phyloP scores from a whole-genome alignment of 2,329 filamentous ascomycete genomes.

The Nemania sp. region DNA sequence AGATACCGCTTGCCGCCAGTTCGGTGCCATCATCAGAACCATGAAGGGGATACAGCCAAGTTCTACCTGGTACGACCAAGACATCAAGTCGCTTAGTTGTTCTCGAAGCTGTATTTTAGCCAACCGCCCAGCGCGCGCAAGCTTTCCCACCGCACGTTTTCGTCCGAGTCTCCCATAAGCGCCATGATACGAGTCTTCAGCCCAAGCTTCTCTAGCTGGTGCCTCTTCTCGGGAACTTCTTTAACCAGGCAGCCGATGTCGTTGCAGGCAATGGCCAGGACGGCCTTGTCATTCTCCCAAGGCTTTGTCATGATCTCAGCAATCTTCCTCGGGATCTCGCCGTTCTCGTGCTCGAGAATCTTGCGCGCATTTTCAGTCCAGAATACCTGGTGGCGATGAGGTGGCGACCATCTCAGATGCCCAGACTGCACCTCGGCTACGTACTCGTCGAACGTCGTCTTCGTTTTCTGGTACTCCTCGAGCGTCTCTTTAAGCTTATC shows the following conservation, averaged over 20 bases:
- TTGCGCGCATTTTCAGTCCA: constrained; percentile 90
- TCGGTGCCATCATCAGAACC: neutral
- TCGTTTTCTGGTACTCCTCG: constrained; percentile 70
- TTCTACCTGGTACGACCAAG: neutral
- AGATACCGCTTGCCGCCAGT: neutral
- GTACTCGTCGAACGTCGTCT: constrained; percentile 86
- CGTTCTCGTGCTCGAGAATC: constrained; percentile 83
- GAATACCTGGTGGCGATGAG: constrained; percentile 83
- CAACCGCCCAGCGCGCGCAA: constrained; percentile 75
- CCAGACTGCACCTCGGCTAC: constrained; percentile 83
- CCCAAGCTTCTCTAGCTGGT: constrained; percentile 79
- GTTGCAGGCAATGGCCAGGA: constrained; percentile 90
- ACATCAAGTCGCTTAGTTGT: constrained; percentile 26
- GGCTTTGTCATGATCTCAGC: constrained; percentile 78
- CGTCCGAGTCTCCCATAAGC: constrained; percentile 87
- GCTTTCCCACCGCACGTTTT: constrained; percentile 91
- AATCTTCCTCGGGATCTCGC: constrained; percentile 76
- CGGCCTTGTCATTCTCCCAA: constrained; percentile 83
- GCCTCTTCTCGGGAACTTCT: constrained; percentile 83
- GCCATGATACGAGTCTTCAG: constrained; percentile 90
- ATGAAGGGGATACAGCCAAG: too few species aligned
- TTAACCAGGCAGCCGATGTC: constrained; percentile 88
- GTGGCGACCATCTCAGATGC: constrained; percentile 90
- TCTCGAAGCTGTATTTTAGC: constrained; percentile 68
- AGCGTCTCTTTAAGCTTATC: constrained; percentile 64